Evolutionary conservation across 768 basidiomycete genomes (phyloP), one percentile per base, ranked within the genome.

Genomic region (Antrodiella citrinella): DNA sequence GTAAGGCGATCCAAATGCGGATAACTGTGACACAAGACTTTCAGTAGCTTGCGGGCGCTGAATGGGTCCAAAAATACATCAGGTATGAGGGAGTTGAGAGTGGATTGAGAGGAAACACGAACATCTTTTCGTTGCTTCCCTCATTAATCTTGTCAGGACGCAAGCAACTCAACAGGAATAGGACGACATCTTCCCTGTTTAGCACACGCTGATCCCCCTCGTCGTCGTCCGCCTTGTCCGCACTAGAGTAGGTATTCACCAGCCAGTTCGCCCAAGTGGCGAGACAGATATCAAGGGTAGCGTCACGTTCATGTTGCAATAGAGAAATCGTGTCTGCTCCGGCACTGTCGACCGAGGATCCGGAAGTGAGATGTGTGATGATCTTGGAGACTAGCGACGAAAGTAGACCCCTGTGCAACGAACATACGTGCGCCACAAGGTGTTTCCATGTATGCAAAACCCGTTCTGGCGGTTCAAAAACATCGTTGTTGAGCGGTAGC

Each of bases 201-300:
- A 81, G 50, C 50, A 77, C 43, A 7, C 40, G 70, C 13, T 57
- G 56, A 22, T 72, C 74, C 12, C 59, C 54, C 24, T 63, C 59
- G 10, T 62, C 58, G 4, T 65, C 51, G 19, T 65, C 65, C 66
- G 68, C 74, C 11, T 59, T 18, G 46, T 35, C 38, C n/a, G 35
- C 23, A 38, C 11, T 11, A 23, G 24, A 40, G 26, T 52, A 57
- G 24, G 49, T 67, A 30, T 74, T 69, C 21, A 76, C 62, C 24
- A 71, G 68, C 87, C 88, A 91, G 19, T 71, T 67, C 3, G 67
- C 76, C 89, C 89, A 91, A 47, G 78, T 76, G 10, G 83, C 81
- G 9, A 89, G 67, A 56, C 81, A 84, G 49, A 72, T 65, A 41
- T 74, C 70, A 58, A 81, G 81, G 1, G 79, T 71, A 4, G 62